These are phyloP conservation scores for Xerocomus minutiporus DNA, from an alignment of 1,284 basidiomycete species.

Conservation along the genomic window DNA sequence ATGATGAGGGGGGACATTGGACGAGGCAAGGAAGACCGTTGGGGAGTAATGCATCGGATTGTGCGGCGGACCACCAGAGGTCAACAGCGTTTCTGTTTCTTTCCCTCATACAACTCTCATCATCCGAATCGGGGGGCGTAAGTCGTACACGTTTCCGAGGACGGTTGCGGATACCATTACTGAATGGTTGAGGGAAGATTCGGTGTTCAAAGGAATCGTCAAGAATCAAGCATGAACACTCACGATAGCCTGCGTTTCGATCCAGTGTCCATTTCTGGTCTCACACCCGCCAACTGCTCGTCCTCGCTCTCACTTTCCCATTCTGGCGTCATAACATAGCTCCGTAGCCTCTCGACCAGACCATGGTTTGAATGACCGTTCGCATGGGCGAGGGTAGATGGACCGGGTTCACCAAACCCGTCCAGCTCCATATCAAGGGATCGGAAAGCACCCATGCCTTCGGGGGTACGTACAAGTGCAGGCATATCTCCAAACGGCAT, in stretches of 20 bases:
- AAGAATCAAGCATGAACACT: constrained; percentile 25
- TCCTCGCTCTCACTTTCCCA: constrained; percentile 42
- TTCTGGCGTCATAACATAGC: constrained; percentile 37
- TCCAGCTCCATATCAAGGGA: constrained; percentile 48
- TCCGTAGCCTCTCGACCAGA: constrained; percentile 17
- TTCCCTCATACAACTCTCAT: constrained; percentile 21
- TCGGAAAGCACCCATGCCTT: constrained; percentile 66
- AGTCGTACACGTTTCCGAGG: constrained; percentile 45
- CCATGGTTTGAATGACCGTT: constrained; percentile 23
- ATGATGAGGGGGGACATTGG: constrained; percentile 37
- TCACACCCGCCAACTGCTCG: constrained; percentile 23
- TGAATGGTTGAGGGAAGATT: constrained; percentile 17
- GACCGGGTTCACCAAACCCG: constrained; percentile 32
- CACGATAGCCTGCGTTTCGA: constrained; percentile 60
- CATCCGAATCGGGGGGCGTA: constrained; percentile 30
- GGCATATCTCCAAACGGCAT: constrained; percentile 58
- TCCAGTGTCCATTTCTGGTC: constrained; percentile 42
- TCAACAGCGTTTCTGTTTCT: constrained; percentile 44
- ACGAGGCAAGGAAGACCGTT: constrained; percentile 62
- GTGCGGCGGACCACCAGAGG: constrained; percentile 71
- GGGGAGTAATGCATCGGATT: constrained; percentile 54
- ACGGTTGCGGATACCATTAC: constrained; percentile 38
- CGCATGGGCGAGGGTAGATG: constrained; percentile 31
- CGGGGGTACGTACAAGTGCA: constrained; percentile 74
- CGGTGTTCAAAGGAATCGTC: constrained; percentile 1